Evolutionary conservation across 2,329 filamentous ascomycete genomes (phyloP).

Genomic region (Trichoderma lentiforme): DNA sequence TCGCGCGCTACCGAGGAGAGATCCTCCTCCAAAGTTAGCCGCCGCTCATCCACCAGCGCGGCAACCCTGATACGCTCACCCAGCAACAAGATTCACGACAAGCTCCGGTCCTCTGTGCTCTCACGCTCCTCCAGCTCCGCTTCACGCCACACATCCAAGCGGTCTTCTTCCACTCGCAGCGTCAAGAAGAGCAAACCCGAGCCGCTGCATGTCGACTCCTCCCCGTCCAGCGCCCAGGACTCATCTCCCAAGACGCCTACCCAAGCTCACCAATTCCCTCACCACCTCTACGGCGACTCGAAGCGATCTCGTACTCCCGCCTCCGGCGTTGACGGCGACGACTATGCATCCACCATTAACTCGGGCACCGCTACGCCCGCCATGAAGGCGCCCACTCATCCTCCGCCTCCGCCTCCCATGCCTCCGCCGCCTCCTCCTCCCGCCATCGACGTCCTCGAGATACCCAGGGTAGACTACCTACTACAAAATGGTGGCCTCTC

Average conservation of each 20-base stretch:
- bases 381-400: conserved; percentile 30
- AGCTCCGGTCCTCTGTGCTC: conserved; percentile 33
- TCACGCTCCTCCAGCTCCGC: conserved; percentile 33
- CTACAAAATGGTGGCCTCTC: conserved; percentile 82
- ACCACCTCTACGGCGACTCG: conserved; percentile 40
- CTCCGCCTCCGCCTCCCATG: conserved; percentile 45
- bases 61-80: conserved; percentile 49
- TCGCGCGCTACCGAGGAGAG: conserved; percentile 48
- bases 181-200: conserved; percentile 35
- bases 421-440: conserved; percentile 70
- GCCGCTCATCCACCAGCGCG: conserved; percentile 57
- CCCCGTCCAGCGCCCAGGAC: conserved; percentile 47
- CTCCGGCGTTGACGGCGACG: conserved; percentile 34
- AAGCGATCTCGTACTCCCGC: conserved; percentile 37
- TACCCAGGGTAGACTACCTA: conserved; percentile 86
- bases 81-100: conserved; percentile 35
- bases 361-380: conserved; percentile 41
- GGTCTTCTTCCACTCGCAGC: conserved; percentile 39
- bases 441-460: conserved; percentile 64
- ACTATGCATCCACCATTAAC: conserved; percentile 29
- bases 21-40: conserved; percentile 48
- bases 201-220: conserved; percentile 41
- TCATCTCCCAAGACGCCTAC: conserved; percentile 63
- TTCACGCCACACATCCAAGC: conserved; percentile 34
- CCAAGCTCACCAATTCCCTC: conserved; percentile 50